Conservation (phyloP, 2,329 filamentous ascomycete species). For the Pleoardoris graminearum region DNA sequence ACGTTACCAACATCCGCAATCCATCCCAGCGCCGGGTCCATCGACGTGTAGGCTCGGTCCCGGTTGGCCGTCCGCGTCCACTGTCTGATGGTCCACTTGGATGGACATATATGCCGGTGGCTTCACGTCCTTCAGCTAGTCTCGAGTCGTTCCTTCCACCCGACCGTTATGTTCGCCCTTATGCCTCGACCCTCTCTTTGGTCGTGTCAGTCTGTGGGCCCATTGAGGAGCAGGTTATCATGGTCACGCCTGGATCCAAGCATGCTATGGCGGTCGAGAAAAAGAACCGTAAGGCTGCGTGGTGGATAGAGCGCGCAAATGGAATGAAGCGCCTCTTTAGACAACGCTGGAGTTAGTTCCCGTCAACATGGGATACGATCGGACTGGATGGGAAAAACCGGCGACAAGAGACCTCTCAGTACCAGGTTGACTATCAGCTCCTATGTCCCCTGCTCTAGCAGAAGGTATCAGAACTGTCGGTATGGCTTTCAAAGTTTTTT, state of each 20-base stretch:
- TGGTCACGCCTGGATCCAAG: background rate
- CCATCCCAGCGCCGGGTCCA: background rate
- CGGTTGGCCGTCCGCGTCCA: background rate
- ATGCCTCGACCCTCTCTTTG: background rate
- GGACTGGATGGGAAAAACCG: background rate
- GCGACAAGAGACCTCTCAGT: background rate
- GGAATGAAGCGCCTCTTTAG: background rate
- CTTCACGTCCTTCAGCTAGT: background rate
- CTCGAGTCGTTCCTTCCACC: slow-evolving; percentile 2
- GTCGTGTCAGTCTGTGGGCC: background rate
- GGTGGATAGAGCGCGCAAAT: background rate
- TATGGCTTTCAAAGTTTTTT: too few species aligned
- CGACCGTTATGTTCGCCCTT: background rate
- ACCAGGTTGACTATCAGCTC: too few species aligned
- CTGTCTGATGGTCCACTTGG: slow-evolving; percentile 1
- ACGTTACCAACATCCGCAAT: background rate
- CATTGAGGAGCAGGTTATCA: background rate
- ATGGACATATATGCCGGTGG: background rate
- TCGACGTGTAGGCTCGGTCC: background rate
- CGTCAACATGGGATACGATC: background rate
- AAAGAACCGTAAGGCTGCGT: background rate
- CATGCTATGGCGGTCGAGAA: background rate
- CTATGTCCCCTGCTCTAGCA: too few species aligned
- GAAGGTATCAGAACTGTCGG: too few species aligned
- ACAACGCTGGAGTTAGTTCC: background rate